phyloP scores from a whole-genome alignment of 2,329 filamentous ascomycete species.

The Epichloe bromicola region DNA sequence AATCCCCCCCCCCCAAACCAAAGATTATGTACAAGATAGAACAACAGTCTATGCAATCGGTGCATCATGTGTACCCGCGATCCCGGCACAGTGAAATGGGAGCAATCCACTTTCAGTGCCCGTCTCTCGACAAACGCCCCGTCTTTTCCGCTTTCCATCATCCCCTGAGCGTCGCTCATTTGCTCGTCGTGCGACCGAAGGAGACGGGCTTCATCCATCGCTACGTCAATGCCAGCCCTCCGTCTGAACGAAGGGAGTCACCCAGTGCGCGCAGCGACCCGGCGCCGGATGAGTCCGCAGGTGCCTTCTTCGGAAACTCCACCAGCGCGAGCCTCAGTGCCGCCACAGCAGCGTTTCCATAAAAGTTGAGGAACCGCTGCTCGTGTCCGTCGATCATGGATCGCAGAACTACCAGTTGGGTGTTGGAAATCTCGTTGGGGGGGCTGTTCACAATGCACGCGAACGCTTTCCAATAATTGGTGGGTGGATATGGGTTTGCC shows the following conservation, averaged over 20 bases:
- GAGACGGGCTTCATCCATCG: background rate
- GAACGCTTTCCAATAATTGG: constrained; percentile 71
- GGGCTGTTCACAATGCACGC: constrained; percentile 68
- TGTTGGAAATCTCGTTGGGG: constrained; percentile 51
- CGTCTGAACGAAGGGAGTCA: constrained; percentile 36
- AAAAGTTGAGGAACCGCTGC: constrained; percentile 65
- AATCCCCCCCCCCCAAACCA: no score
- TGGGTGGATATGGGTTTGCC: constrained; percentile 63
- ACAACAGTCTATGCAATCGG: no score
- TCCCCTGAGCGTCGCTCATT: background rate
- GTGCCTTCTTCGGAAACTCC: constrained; percentile 52
- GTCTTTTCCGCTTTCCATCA: background rate
- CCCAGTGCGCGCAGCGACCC: constrained; percentile 40
- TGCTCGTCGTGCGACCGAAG: background rate
- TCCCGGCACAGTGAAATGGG: no score
- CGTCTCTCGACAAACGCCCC: no score
- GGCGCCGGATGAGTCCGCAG: constrained; percentile 34
- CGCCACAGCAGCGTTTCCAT: constrained; percentile 62
- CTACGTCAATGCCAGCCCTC: constrained; percentile 33
- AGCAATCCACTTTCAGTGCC: no score
- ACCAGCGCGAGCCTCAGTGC: constrained; percentile 58
- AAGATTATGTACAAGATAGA: no score
- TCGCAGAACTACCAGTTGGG: constrained; percentile 57
- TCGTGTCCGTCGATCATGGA: constrained; percentile 62
- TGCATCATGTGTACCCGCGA: no score